These are phyloP conservation scores for Aureobasidium sp. DNA, from an alignment of 2,329 filamentous ascomycete species.

Conservation along the genomic window DNA sequence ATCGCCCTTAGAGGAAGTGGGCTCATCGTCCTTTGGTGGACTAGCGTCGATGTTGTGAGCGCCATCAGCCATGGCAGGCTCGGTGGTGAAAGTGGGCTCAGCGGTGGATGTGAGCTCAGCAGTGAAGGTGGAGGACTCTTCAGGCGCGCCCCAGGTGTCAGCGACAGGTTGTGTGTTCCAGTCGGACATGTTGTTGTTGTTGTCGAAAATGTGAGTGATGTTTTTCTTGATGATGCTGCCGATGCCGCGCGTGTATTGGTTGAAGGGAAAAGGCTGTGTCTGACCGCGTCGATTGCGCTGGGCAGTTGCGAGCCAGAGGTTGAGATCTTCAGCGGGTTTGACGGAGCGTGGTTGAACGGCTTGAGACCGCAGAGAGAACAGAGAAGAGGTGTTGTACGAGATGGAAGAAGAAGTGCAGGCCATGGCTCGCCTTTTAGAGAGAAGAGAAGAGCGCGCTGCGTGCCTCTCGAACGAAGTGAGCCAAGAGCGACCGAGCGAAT, in stretches of 20 bases:
- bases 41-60: neutral
- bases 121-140: neutral
- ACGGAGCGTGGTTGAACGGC: neutral
- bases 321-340: neutral
- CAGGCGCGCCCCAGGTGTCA: neutral
- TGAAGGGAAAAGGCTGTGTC: slow-evolving; percentile 4
- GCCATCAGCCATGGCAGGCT: no score
- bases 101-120: neutral
- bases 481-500: no score
- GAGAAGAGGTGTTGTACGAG: neutral
- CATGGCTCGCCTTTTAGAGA: no score
- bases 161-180: neutral
- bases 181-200: neutral
- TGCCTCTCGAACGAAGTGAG: no score
- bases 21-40: no score
- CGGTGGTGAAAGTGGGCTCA: neutral
- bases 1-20: neutral
- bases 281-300: neutral
- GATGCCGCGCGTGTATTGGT: neutral
- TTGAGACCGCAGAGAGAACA: neutral
- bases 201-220: neutral
- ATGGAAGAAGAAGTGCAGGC: no score
- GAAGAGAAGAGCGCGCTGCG: no score
- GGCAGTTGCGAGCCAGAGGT: slow-evolving; percentile 5
- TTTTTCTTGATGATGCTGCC: neutral